Evolutionary conservation across 176 grass and related monocot genomes (phyloP), one percentile per base, ranked within the genome.

Genomic region (Triticum aestivum): DNA sequence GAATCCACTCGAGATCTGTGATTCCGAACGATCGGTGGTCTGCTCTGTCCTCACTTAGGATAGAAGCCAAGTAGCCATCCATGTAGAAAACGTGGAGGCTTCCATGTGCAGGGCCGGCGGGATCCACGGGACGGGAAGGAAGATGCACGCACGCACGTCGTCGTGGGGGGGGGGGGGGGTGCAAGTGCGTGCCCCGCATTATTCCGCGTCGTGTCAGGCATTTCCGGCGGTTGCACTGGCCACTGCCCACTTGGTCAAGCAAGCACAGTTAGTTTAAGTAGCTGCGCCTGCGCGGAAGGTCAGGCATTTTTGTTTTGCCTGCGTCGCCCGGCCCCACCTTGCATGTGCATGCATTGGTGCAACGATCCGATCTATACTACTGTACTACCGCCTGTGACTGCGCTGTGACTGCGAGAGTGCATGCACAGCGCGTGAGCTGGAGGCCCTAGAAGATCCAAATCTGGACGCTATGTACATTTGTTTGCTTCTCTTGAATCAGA

Each of bases 241-340:
- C 18, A 21, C 56, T 76, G 44, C 56, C 56, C 56, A 59, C 56
- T 76, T 26, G 45, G 73, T 76, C 45, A 54, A 47, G 15, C 8
- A 11, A 47, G 15, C 4, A 6, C 72, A 11, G 73, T 75, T 47
- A 45, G 39, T 75, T 56, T 75, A 52, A 52, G 44, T 5, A 32
- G 44, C 73, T 17, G 42, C 14, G 21, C 17, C 56, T 59, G 56
- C 54, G 6, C 56, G 56, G 56, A 71, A 17, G 24, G 44, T 75
- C 73, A 75, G 73, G 44, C 44, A 75, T 75, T 32, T 75, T 75
- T 75, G 73, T 75, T 77, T 77, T 77, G 15, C 52, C 47, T 77
- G 45, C 74, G 32, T 49, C 73, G 15, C 1, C 73, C 7, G 73
- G 39, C 45, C 45, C 45, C 69, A 8, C 0, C n/a, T 23, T 51